A percentile compares a stretch with the other conserved stretches of the same genome.
These are phyloP conservation scores for Nitzschia palea DNA, from an alignment of 108 stramenopile genomes.

Conservation along the genomic window DNA sequence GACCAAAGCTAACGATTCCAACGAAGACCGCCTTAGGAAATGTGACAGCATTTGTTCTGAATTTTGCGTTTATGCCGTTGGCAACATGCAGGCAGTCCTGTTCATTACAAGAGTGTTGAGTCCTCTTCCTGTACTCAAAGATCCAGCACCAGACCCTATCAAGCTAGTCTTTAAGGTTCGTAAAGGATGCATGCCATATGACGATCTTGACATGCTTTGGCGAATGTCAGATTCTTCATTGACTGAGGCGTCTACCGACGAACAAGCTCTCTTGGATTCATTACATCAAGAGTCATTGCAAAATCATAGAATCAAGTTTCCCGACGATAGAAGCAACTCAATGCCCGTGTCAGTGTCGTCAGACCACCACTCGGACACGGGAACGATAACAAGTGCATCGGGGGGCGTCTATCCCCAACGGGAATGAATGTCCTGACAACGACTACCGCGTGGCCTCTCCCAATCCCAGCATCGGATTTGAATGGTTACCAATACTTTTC, in stretches of 20 bases:
- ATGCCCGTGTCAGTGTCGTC: too few species aligned
- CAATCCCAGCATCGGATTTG: not conserved
- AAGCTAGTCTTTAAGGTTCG: constrained; percentile 15
- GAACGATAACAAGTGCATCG: too few species aligned
- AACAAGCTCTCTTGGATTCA: constrained; percentile 1
- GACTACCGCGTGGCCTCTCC: not conserved
- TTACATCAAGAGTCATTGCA: not conserved
- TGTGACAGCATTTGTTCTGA: constrained; percentile 29
- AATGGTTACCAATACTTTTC: constrained; percentile 1
- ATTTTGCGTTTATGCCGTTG: constrained; percentile 26
- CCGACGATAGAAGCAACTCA: too few species aligned
- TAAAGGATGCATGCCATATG: constrained; percentile 1
- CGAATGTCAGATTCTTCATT: constrained; percentile 27
- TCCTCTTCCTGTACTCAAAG: not conserved
- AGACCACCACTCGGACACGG: too few species aligned
- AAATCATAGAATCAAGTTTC: too few species aligned
- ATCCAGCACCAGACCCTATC: not conserved
- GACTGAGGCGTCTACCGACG: constrained; percentile 8
- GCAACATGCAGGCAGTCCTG: constrained; percentile 12
- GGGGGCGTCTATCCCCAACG: too few species aligned
- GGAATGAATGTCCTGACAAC: not conserved
- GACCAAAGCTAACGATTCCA: not conserved
- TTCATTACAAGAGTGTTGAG: constrained; percentile 12
- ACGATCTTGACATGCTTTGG: constrained; percentile 17
- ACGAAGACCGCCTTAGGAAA: constrained; percentile 8